Evolutionary conservation across 768 basidiomycete species (phyloP).

Genomic region (Podaxis mareebaensis): DNA sequence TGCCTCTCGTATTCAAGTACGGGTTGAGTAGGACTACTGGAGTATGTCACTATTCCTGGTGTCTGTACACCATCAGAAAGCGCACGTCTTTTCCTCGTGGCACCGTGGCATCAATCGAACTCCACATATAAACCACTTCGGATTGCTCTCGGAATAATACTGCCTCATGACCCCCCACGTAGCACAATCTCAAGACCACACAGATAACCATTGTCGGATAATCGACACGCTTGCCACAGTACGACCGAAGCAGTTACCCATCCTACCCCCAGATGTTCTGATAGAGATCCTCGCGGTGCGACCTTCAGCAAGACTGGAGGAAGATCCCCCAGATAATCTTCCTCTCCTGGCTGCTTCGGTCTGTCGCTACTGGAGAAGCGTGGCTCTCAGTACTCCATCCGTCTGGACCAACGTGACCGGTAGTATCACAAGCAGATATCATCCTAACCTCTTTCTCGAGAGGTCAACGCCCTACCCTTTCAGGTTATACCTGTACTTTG

Average conservation of each 20-base stretch:
- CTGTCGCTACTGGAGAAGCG: conserved; percentile 2
- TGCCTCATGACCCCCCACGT: neutral
- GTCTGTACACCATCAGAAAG: neutral
- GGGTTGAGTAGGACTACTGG: neutral
- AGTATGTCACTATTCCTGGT: neutral
- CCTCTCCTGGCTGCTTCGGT: conserved; percentile 1
- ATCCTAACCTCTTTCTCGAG: neutral
- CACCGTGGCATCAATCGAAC: neutral
- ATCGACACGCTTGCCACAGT: neutral
- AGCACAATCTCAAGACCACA: neutral
- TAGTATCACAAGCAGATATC: neutral
- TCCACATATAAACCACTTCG: neutral
- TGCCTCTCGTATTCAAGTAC: too few species aligned
- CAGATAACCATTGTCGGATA: neutral
- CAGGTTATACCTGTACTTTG: neutral
- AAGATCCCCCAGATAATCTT: neutral
- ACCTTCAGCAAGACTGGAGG: neutral
- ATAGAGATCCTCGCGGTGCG: neutral
- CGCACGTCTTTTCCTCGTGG: neutral
- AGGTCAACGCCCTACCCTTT: neutral
- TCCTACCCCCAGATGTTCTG: neutral
- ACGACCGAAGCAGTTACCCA: neutral
- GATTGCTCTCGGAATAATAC: neutral
- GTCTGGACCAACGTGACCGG: neutral
- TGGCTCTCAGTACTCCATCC: neutral